phyloP scores from a whole-genome alignment of 805 yeast species.

The Wickerhamiella shivajii region DNA sequence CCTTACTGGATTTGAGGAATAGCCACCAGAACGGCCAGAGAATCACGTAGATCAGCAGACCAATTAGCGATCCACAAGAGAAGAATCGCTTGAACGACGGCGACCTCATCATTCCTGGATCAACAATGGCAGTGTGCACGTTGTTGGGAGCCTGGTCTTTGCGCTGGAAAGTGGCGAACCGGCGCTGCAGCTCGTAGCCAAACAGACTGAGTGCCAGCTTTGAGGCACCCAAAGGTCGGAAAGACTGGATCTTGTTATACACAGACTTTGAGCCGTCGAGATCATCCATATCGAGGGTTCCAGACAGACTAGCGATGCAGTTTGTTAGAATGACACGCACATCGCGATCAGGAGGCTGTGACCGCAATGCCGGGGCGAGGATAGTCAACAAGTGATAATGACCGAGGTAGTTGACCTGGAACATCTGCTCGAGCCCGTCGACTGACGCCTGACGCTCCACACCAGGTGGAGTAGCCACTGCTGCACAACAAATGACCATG shows the following conservation, averaged over 20 bases:
- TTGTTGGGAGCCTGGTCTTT: conserved; percentile 55
- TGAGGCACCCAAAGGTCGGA: conserved; percentile 68
- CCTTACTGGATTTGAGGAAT: conserved; percentile 54
- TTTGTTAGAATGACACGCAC: conserved; percentile 69
- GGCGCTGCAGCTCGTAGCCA: conserved; percentile 64
- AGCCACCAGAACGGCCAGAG: conserved; percentile 75
- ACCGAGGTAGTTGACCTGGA: conserved; percentile 67
- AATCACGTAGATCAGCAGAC: conserved; percentile 44
- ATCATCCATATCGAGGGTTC: conserved; percentile 44
- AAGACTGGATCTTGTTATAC: conserved; percentile 51
- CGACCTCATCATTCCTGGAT: conserved; percentile 87
- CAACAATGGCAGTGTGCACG: conserved; percentile 57
- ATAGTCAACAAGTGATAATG: conserved; percentile 71
- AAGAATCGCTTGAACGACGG: conserved; percentile 68
- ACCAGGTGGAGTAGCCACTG: conserved; percentile 61
- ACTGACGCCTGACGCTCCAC: conserved; percentile 45
- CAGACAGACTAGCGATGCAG: conserved; percentile 67
- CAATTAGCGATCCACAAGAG: conserved; percentile 58
- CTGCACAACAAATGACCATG: conserved; percentile 80
- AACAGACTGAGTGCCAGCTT: conserved; percentile 63
- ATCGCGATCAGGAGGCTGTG: conserved; percentile 91
- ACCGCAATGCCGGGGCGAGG: conserved; percentile 67
- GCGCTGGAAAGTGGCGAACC: conserved; percentile 42
- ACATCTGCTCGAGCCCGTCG: conserved; percentile 81
- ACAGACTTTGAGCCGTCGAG: conserved; percentile 37